phyloP scores from a whole-genome alignment of 139 green algal species.

The Chlorokybus atmophyticus region DNA sequence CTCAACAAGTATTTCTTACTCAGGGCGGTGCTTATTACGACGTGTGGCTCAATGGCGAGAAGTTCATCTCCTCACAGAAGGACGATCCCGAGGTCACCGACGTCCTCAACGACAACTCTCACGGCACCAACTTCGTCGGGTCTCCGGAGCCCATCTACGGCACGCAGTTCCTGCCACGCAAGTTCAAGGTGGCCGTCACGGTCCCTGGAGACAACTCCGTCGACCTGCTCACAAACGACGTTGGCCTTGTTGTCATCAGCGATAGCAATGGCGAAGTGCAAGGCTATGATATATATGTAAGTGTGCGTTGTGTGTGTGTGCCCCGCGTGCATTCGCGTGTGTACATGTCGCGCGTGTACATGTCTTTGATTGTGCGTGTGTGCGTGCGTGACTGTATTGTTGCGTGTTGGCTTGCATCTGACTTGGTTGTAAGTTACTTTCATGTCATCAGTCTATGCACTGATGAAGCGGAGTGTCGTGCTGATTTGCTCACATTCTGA shows the following conservation, averaged over 20 bases:
- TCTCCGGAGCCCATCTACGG: conserved; percentile 95
- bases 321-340: neutral
- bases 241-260: conserved; percentile 74
- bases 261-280: conserved; percentile 50
- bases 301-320: neutral
- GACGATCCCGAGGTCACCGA: conserved; percentile 35
- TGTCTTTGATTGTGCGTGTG: conserved; percentile 9
- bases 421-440: conserved; percentile 1
- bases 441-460: too few species aligned
- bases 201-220: conserved; percentile 86
- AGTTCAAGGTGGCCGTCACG: conserved; percentile 95
- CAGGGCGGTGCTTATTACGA: conserved; percentile 98
- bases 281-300: conserved; percentile 76
- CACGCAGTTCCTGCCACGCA: conserved; percentile 85
- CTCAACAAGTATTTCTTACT: too few species aligned
- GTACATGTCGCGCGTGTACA: neutral
- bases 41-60: conserved; percentile 98
- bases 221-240: conserved; percentile 95
- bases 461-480: too few species aligned
- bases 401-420: conserved; percentile 10
- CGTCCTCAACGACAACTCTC: conserved; percentile 53
- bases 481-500: too few species aligned
- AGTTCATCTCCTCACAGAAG: conserved; percentile 59
- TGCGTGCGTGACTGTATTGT: conserved; percentile 1
- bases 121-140: conserved; percentile 91